Conservation (phyloP, 176 grass and related monocot species). For the Alopecurus myosuroides region DNA sequence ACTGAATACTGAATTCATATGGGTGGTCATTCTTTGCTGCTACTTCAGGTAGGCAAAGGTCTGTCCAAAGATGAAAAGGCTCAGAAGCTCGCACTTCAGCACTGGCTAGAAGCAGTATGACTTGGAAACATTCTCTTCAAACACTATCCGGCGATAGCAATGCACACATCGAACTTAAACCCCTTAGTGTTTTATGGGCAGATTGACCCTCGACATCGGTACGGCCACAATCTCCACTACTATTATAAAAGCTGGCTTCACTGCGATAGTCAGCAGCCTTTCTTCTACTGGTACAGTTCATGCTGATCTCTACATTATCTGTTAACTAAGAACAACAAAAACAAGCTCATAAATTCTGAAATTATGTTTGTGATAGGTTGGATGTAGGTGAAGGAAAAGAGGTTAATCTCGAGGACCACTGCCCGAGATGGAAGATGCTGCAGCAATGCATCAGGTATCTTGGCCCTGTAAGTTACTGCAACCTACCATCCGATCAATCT, state of each 20-base stretch:
- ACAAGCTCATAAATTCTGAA: constrained; percentile 19
- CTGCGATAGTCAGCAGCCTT: constrained; percentile 80
- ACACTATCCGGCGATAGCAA: neutral
- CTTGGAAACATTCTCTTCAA: neutral
- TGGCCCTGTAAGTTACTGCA: constrained; percentile 65
- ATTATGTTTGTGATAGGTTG: constrained; percentile 45
- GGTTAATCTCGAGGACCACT: constrained; percentile 55
- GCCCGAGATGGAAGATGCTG: constrained; percentile 65
- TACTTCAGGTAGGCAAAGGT: constrained; percentile 84
- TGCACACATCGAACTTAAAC: neutral
- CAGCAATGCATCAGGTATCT: constrained; percentile 99
- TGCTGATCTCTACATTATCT: constrained; percentile 9
- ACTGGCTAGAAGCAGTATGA: constrained; percentile 93
- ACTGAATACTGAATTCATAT: constrained; percentile 8
- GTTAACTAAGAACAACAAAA: constrained; percentile 22
- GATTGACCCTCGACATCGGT: constrained; percentile 92
- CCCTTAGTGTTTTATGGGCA: constrained; percentile 30
- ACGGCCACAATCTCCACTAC: constrained; percentile 93
- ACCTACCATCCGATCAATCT: neutral
- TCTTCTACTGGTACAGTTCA: constrained; percentile 86
- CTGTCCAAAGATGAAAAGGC: constrained; percentile 89
- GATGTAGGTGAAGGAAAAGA: constrained; percentile 96
- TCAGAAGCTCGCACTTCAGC: constrained; percentile 88
- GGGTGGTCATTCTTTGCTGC: neutral
- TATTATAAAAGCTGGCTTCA: constrained; percentile 81